phyloP scores from a whole-genome alignment of 805 yeast species.

The Starmera dryadoides region DNA sequence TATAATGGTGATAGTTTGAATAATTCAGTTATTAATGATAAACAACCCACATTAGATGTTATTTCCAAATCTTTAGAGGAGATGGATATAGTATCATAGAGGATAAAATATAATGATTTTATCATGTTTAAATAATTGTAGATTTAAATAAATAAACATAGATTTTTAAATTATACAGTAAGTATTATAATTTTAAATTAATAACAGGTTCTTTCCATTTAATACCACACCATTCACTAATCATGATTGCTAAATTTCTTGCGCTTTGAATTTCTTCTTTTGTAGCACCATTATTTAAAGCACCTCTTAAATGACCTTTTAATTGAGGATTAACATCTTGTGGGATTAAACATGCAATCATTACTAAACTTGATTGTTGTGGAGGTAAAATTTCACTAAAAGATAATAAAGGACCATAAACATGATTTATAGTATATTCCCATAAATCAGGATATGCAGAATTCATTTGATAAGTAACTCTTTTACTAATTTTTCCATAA shows the following conservation, averaged over 20 bases:
- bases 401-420: slow-evolving; percentile 73
- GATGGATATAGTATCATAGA: slow-evolving; percentile 4
- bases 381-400: slow-evolving; percentile 54
- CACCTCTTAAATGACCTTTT: slow-evolving; percentile 87
- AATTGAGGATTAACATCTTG: slow-evolving; percentile 92
- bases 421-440: slow-evolving; percentile 62
- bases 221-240: slow-evolving; percentile 71
- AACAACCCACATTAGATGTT: background rate
- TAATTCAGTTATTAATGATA: no score
- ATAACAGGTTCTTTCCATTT: slow-evolving; percentile 42
- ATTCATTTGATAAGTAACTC: slow-evolving; percentile 62
- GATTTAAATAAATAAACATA: background rate
- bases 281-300: slow-evolving; percentile 69
- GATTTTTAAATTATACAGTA: background rate
- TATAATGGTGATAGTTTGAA: no score
- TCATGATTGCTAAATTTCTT: slow-evolving; percentile 53
- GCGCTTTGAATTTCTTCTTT: slow-evolving; percentile 53
- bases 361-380: slow-evolving; percentile 67
- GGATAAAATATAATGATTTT: background rate
- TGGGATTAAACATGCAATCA: slow-evolving; percentile 77
- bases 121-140: background rate
- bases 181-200: slow-evolving; percentile 12
- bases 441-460: slow-evolving; percentile 83
- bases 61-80: slow-evolving; percentile 3
- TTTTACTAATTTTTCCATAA: slow-evolving; percentile 64